Evolutionary conservation across 225 moss, liverwort and hornwort genomes (phyloP), one percentile per base, ranked within the genome.

Genomic region (Pseudoscleropodium purum): DNA sequence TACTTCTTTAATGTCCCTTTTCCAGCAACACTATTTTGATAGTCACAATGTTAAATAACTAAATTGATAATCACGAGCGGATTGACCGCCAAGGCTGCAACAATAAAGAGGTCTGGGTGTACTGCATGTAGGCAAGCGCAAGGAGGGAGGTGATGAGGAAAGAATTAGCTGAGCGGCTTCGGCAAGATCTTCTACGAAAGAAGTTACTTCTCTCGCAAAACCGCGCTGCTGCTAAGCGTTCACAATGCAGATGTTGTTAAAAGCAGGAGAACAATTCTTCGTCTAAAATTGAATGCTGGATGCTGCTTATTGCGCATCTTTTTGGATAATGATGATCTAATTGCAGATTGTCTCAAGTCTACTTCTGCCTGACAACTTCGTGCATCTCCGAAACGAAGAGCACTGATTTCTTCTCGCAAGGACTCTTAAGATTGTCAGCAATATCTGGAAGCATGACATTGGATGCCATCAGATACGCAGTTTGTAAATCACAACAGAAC

Each of bases 81-180:
- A 51, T 82, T 88, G 73, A 6, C 23, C 16, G n/a, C 60, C 82
- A 60, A 61, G n/a, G 12, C 72, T 47, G 36, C 27, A 47, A 30
- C 61, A 62, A 33, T 88, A 61, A 75, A 61, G 33, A 88, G 33
- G 83, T 82, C 54, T 43, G 54, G 21, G 36, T 88, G 43, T 84
- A 16, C 30, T 64, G 49, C 6, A 23, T 64, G 36, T 65, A 93
- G 93, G 90, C 88, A 84, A 93, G 86, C 51, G 84, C 89, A 69
- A 93, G 93, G 86, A 91, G 93, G 85, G 90, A 93, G 85, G 61
- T 37, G 82, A 90, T 92, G 72, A 89, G 93, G 82, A 89, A 90
- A 74, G 74, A 87, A 18, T 13, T 93, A 49, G 29, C 85, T 29
- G 76, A 87, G 75, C 87, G 93, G 54, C 66, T 90, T 52, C 90